Evolutionary conservation across 495 filamentous ascomycete genomes (phyloP).

Genomic region (Penicillium pulvis): DNA sequence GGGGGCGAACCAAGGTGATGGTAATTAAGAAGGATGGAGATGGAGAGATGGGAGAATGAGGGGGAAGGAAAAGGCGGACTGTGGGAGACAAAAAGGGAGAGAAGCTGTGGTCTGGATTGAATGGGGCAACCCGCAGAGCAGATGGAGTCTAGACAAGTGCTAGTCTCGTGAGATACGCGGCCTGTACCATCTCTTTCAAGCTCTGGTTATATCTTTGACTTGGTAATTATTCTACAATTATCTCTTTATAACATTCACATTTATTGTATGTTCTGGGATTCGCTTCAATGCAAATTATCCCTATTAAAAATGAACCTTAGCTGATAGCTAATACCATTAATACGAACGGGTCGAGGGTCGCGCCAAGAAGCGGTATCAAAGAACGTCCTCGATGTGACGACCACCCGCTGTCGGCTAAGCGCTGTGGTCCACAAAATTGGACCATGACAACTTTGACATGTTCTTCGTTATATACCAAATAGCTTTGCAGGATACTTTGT

Average conservation of each 20-base stretch:
- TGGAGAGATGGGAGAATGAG: conserved; percentile 10
- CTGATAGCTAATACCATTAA: not conserved
- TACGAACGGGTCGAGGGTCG: conserved; percentile 6
- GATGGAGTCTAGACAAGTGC: conserved; percentile 29
- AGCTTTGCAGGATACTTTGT: not conserved
- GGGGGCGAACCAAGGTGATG: conserved; percentile 11
- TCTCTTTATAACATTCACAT: not conserved
- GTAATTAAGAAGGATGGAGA: not conserved
- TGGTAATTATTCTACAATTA: not conserved
- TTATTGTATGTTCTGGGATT: no score
- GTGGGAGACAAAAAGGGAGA: conserved; percentile 29
- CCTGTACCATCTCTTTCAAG: conserved; percentile 7
- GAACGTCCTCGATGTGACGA: conserved; percentile 2
- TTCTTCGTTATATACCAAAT: not conserved
- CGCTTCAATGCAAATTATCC: no score
- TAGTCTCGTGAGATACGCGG: conserved; percentile 13
- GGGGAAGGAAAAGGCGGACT: conserved; percentile 11
- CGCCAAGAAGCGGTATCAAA: conserved; percentile 10
- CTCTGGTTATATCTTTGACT: not conserved
- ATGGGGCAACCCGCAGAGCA: conserved; percentile 35
- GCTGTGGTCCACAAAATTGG: conserved; percentile 3
- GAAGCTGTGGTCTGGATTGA: conserved; percentile 35
- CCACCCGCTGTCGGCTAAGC: conserved; percentile 14
- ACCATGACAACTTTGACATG: not conserved
- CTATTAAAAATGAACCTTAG: no score